Conservation (phyloP, 202 grass and related monocot genomes). For the Zizania palustris region DNA sequence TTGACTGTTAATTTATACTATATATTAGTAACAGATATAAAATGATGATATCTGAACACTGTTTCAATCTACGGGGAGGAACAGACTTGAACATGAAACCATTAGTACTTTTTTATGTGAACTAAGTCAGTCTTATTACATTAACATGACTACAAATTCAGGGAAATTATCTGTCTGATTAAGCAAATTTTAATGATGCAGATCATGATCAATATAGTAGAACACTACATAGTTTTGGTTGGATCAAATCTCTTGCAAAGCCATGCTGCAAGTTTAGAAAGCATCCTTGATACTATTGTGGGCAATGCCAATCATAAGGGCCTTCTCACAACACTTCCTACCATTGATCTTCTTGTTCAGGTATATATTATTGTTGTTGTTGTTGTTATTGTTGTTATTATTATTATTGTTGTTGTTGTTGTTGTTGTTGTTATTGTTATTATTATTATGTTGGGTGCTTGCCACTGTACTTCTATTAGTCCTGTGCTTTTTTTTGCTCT, state of each 20-base stretch:
- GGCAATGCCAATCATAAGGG: conserved; percentile 92
- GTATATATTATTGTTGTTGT: conserved; percentile 20
- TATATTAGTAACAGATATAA: too few relatives aligned
- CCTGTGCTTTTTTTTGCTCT: too few relatives aligned
- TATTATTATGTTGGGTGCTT: not conserved
- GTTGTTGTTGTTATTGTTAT: too few relatives aligned
- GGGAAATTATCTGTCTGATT: conserved; percentile 29
- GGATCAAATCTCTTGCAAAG: conserved; percentile 86
- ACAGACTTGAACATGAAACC: too few relatives aligned
- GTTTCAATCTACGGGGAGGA: too few relatives aligned
- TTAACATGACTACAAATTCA: conserved; percentile 16
- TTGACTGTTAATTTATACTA: too few relatives aligned
- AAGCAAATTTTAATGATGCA: conserved; percentile 34
- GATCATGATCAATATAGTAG: conserved; percentile 75
- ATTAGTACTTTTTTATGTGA: too few relatives aligned
- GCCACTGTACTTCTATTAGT: too few relatives aligned
- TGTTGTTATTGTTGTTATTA: conserved; percentile 45
- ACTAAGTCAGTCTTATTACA: conserved; percentile 5
- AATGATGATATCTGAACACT: too few relatives aligned
- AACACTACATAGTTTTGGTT: conserved; percentile 88
- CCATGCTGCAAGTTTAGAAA: conserved; percentile 69
- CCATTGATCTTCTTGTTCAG: conserved; percentile 90
- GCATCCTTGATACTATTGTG: conserved; percentile 77
- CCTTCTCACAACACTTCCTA: conserved; percentile 65
- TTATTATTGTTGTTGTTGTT: conserved; percentile 35